Percentiles rank a stretch among this genome's conserved stretches.
Conservation (phyloP, 306 rosid genomes). For the Vicia villosa region DNA sequence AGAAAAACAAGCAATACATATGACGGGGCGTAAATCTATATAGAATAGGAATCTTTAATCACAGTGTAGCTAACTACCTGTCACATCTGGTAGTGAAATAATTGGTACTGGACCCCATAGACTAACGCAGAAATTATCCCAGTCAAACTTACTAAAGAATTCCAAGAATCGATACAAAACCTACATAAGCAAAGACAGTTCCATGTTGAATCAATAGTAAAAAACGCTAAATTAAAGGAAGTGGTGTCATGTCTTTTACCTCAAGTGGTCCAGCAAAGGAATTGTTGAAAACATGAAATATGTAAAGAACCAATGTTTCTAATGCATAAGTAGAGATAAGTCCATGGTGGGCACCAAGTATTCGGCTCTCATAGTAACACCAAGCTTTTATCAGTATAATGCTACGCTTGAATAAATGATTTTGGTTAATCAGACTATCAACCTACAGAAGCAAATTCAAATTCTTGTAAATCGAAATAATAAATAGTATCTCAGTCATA, state of each 20-base stretch:
- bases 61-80: constrained; percentile 65
- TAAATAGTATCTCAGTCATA: not conserved
- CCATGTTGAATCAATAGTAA: constrained; percentile 27
- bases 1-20: constrained; percentile 26
- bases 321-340: constrained; percentile 96
- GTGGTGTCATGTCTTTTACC: constrained; percentile 50
- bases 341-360: constrained; percentile 99
- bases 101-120: constrained; percentile 96
- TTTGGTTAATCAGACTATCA: constrained; percentile 80
- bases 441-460: constrained; percentile 59
- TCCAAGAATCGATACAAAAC: constrained; percentile 93
- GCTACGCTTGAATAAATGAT: constrained; percentile 97
- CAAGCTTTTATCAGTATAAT: constrained; percentile 97
- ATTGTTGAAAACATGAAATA: constrained; percentile 93
- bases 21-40: constrained; percentile 2
- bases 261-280: constrained; percentile 98
- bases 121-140: constrained; percentile 97
- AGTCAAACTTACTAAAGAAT: constrained; percentile 97
- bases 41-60: constrained; percentile 20
- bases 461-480: constrained; percentile 33
- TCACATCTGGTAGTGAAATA: constrained; percentile 89
- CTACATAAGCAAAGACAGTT: constrained; percentile 46
- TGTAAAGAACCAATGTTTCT: constrained; percentile 98
- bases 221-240: constrained; percentile 30
- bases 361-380: constrained; percentile 99